Evolutionary conservation across 768 basidiomycete species (phyloP), one percentile per base, ranked within the genome.

Genomic region (Boletus fagicola): DNA sequence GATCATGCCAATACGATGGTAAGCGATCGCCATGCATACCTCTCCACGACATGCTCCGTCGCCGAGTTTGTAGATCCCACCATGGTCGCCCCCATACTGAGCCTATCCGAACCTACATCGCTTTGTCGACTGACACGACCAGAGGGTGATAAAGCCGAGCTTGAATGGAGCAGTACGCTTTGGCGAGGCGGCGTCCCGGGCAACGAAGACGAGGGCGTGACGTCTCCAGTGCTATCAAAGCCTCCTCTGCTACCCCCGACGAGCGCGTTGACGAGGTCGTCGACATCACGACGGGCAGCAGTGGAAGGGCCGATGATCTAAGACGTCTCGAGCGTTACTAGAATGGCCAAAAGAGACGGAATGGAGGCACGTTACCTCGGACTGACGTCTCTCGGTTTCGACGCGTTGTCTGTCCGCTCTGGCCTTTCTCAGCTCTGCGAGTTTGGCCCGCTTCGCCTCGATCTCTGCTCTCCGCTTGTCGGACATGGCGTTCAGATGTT

Each of bases 391-490:
- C 46, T 83, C 79, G 24, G 73, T 74, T 48, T 83, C 85, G 55
- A 75, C 78, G 56, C 77, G 82, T 65, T 86, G 81, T 64, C 88
- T 76, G 60, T 89, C 84, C 36, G 85, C 85, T 45, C 93, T 82
- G 6, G 87, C 88, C 70, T 87, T 83, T 53, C 90, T 80, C 38
- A 97, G 79, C 61, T 92, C 92, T 49, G 85, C 91, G 35, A 98
- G 85, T 73, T 93, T 94, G 12, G 85, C 84, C 60, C 87, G 78
- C 75, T 98, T 98, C 26, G 87, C 90, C 72, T 94, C 93, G 58
- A 98, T 90, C 75, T 97, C 94, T 67, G 86, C 86, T 68, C 91
- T 76, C 49, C 92, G 81, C 73, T 82, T 82, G 64, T 87, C 83
- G 53, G 87, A 85, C 79, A 80, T 83, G 51, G 45, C n/a, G 31